Conservation (phyloP, 1,284 basidiomycete species). For the Irpex sp. region DNA sequence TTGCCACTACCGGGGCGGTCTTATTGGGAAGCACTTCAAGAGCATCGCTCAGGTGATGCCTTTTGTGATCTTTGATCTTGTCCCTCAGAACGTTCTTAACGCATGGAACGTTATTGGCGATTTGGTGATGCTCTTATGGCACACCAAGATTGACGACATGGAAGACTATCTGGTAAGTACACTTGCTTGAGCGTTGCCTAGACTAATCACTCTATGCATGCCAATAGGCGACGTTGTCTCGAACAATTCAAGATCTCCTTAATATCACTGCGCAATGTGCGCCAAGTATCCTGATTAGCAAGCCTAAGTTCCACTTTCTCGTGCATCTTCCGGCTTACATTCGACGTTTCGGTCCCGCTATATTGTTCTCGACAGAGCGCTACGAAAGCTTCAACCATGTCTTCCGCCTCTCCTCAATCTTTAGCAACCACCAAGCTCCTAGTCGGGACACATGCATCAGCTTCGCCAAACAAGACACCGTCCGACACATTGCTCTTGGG, state of each 20-base stretch:
- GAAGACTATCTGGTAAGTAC: conserved; percentile 21
- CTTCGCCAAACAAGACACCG: conserved; percentile 15
- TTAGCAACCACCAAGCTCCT: conserved; percentile 20
- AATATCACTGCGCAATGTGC: conserved; percentile 9
- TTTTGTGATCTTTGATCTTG: conserved; percentile 24
- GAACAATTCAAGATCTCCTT: conserved; percentile 16
- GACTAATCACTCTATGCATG: neutral
- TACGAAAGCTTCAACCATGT: conserved; percentile 21
- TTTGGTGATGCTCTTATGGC: conserved; percentile 26
- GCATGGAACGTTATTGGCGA: conserved; percentile 22
- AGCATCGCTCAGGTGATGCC: conserved; percentile 26
- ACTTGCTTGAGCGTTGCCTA: neutral
- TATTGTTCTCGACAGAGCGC: conserved; percentile 20
- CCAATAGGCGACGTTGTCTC: conserved; percentile 1
- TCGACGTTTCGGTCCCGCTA: conserved; percentile 15
- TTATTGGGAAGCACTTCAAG: conserved; percentile 33
- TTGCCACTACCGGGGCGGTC: conserved; percentile 19
- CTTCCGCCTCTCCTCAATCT: conserved; percentile 16
- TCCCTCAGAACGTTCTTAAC: conserved; percentile 16
- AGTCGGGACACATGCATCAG: conserved; percentile 15
- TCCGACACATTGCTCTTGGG: conserved; percentile 14
- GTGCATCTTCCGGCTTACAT: conserved; percentile 14
- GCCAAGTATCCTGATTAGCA: conserved; percentile 14
- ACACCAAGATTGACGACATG: conserved; percentile 21
- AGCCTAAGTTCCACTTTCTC: conserved; percentile 19